phyloP scores from a whole-genome alignment of 1,139 yeast genomes.

The Yamadazyma buinensis region DNA sequence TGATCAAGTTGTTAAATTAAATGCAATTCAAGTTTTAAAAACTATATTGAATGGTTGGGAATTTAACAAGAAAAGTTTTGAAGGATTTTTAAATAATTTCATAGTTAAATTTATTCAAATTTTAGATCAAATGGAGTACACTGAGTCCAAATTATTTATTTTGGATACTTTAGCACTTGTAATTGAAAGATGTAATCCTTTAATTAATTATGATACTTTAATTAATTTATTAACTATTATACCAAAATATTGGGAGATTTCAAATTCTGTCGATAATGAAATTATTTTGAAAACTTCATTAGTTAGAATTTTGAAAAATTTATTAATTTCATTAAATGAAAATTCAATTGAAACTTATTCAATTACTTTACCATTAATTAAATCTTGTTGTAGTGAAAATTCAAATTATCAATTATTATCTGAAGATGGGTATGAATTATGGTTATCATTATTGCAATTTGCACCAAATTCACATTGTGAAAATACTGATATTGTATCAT shows the following conservation, averaged over 20 bases:
- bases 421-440: constrained; percentile 87
- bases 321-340: constrained; percentile 61
- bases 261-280: constrained; percentile 48
- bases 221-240: constrained; percentile 56
- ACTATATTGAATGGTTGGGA: constrained; percentile 83
- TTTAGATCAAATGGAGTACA: constrained; percentile 45
- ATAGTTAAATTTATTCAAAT: constrained; percentile 48
- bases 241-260: constrained; percentile 71
- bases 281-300: constrained; percentile 71
- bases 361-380: constrained; percentile 64
- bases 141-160: constrained; percentile 74
- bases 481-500: constrained; percentile 19
- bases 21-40: constrained; percentile 71
- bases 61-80: constrained; percentile 62
- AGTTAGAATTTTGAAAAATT: constrained; percentile 61
- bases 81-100: constrained; percentile 57
- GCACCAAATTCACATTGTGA: constrained; percentile 25
- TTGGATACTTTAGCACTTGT: constrained; percentile 64
- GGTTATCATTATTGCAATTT: constrained; percentile 70
- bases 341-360: constrained; percentile 58
- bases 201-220: constrained; percentile 48
- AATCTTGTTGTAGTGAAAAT: constrained; percentile 56
- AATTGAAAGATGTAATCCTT: constrained; percentile 62
- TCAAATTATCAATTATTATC: constrained; percentile 60
- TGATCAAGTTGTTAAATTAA: constrained; percentile 72